These are phyloP conservation scores for Ophiostoma sp. DNA, from an alignment of 2,329 filamentous ascomycete species.

Conservation along the genomic window DNA sequence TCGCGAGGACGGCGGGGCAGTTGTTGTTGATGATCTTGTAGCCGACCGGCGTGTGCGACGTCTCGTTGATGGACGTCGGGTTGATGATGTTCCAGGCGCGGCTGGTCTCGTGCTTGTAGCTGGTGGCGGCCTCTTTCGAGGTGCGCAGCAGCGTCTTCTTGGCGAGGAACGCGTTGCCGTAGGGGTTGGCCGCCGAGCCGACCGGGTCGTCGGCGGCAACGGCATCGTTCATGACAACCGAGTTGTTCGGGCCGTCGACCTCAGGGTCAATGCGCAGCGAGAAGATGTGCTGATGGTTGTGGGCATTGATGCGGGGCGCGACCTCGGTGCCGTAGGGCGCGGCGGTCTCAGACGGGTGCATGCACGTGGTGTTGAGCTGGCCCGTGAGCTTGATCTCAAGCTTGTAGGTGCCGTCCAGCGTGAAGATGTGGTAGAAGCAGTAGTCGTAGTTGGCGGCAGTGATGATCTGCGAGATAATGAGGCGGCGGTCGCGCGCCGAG, in stretches of 20 bases:
- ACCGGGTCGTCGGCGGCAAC: conserved; percentile 65
- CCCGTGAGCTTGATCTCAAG: conserved; percentile 88
- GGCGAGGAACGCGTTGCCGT: conserved; percentile 86
- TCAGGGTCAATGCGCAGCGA: conserved; percentile 83
- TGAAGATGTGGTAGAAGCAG: conserved; percentile 31
- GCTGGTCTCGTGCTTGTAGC: conserved; percentile 74
- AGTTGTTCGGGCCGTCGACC: conserved; percentile 71
- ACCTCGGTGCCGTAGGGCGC: conserved; percentile 88
- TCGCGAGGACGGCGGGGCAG: conserved; percentile 71
- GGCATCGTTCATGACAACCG: conserved; percentile 78
- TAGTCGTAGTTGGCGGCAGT: conserved; percentile 97
- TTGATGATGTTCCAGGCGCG: conserved; percentile 45
- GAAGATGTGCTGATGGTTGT: conserved; percentile 95
- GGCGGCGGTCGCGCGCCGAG: conserved; percentile 77
- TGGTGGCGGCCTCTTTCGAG: conserved; percentile 61
- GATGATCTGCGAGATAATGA: conserved; percentile 86
- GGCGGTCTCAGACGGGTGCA: conserved; percentile 73
- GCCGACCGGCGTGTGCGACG: conserved; percentile 65
- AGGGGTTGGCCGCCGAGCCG: conserved; percentile 74
- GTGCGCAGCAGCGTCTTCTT: conserved; percentile 76
- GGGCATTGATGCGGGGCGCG: conserved; percentile 83
- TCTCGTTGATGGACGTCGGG: conserved; percentile 53
- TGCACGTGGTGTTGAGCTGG: conserved; percentile 84
- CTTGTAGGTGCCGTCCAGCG: conserved; percentile 83
- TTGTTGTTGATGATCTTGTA: conserved; percentile 90